These are phyloP conservation scores for Lepiota brunneoincarnata DNA, from an alignment of 768 basidiomycete genomes.

Conservation along the genomic window DNA sequence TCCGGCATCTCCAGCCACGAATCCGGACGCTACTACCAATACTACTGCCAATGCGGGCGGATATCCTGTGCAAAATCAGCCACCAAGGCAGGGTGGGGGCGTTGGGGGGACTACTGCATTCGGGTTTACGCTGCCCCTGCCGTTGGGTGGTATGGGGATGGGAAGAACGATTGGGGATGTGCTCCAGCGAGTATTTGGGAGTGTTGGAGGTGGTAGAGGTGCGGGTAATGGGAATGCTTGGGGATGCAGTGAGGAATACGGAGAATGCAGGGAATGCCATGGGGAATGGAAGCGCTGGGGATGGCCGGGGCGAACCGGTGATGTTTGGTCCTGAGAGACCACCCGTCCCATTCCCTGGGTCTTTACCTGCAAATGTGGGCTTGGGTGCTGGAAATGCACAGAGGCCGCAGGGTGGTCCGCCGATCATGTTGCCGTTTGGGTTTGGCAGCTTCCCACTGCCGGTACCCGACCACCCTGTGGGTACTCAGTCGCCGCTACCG, in stretches of 20 bases:
- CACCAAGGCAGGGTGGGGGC: background rate
- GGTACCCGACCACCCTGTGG: background rate
- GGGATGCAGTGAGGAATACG: background rate
- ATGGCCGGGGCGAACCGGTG: background rate
- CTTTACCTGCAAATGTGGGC: background rate
- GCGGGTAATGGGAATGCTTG: too few species aligned
- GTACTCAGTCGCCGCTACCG: background rate
- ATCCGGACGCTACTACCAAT: background rate
- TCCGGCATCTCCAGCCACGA: background rate
- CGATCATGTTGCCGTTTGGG: background rate
- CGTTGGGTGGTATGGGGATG: background rate
- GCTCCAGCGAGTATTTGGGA: slow-evolving; percentile 1
- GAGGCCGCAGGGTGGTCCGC: background rate
- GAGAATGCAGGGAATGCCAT: background rate
- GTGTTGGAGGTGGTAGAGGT: background rate
- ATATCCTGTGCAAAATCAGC: background rate
- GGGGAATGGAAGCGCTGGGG: background rate
- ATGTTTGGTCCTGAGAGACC: slow-evolving; percentile 8
- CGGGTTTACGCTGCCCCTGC: background rate
- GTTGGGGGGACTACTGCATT: background rate
- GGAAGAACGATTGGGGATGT: background rate
- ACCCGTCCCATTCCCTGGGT: background rate
- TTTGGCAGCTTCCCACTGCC: background rate
- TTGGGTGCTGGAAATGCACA: background rate
- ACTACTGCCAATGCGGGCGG: background rate